phyloP scores from a whole-genome alignment of 768 basidiomycete species.

The Rhodosporidiobolus odoratus region DNA sequence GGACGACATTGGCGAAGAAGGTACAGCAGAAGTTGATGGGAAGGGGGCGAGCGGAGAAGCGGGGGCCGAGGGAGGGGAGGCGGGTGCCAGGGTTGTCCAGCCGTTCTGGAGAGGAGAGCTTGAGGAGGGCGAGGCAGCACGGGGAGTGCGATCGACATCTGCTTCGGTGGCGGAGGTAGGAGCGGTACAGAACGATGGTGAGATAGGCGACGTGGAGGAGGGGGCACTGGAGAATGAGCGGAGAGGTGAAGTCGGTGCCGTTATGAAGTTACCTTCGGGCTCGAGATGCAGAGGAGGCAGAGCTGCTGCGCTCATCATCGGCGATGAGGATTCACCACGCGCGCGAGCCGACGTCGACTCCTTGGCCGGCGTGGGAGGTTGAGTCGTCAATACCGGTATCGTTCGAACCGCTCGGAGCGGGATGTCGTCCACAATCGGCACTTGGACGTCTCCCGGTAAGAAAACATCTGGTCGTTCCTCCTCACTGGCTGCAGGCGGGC shows the following conservation, averaged over 20 bases:
- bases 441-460: not conserved
- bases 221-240: not conserved
- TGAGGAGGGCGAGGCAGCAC: not conserved
- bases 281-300: not conserved
- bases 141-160: not conserved
- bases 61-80: not conserved
- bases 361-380: constrained; percentile 30
- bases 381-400: constrained; percentile 24
- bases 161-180: not conserved
- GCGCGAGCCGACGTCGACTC: not conserved
- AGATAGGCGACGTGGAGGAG: not conserved
- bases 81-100: not conserved
- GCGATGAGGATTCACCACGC: not conserved
- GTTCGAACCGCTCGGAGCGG: not conserved
- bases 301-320: not conserved
- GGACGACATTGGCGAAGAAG: too few species aligned
- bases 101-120: not conserved
- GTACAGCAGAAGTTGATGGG: too few species aligned
- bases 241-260: not conserved
- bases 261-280: not conserved
- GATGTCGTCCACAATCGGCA: not conserved
- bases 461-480: not conserved
- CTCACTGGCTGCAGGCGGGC: not conserved
- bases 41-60: too few species aligned
- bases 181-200: not conserved